Evolutionary conservation across 805 yeast genomes (phyloP).

Genomic region (Schwanniomyces polymorphus): DNA sequence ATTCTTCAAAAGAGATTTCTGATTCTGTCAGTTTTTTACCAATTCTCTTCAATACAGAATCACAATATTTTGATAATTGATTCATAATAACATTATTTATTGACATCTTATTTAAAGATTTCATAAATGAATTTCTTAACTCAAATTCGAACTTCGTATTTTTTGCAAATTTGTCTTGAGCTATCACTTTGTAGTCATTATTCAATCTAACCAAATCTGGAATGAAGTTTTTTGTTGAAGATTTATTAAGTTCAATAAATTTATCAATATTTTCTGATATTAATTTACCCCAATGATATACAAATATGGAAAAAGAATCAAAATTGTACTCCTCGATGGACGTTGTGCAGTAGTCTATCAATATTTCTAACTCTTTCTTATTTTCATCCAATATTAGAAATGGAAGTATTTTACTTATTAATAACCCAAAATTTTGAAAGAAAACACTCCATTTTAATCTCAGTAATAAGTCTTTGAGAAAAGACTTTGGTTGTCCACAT

Average conservation of each 20-base stretch:
- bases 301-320: constrained; percentile 19
- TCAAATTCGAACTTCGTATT: constrained; percentile 28
- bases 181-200: constrained; percentile 10
- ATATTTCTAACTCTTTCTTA: constrained; percentile 11
- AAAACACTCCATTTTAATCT: constrained; percentile 31
- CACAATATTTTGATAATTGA: constrained; percentile 33
- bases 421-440: constrained; percentile 22
- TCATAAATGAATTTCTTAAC: constrained; percentile 26
- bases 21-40: constrained; percentile 7
- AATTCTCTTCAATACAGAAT: constrained; percentile 21
- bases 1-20: constrained; percentile 12
- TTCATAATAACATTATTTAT: constrained; percentile 14
- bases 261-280: constrained; percentile 4
- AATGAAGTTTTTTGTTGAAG: constrained; percentile 6
- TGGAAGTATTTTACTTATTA: constrained; percentile 20
- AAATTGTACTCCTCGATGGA: constrained; percentile 17
- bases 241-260: constrained; percentile 6
- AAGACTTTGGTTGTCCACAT: constrained; percentile 15
- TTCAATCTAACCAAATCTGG: constrained; percentile 13
- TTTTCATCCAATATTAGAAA: constrained; percentile 11
- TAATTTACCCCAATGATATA: constrained; percentile 25
- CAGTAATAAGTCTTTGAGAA: constrained; percentile 15
- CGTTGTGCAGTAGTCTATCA: constrained; percentile 18
- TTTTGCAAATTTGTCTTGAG: constrained; percentile 9
- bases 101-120: constrained; percentile 14